Base-by-base conservation (phyloP, 2,329 filamentous ascomycete genomes). In the Colletotrichum lini region DNA sequence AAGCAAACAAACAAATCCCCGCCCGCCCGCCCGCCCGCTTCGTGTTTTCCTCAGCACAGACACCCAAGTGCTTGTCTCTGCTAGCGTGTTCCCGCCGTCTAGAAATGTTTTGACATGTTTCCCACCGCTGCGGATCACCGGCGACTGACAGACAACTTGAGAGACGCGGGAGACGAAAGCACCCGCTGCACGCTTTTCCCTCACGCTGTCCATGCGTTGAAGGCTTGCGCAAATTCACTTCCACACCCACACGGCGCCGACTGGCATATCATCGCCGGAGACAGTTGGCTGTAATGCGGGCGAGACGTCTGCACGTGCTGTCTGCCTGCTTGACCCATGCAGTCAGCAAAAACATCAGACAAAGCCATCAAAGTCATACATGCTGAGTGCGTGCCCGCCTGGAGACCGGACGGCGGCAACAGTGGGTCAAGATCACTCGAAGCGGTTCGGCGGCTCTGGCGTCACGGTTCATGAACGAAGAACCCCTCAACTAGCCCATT, bases 261-360 rank as follows among this genome's bases (percentile, higher is more conserved):
- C 30, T 21, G n/a, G 4, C 18, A n/a, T 10, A 40, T 38, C 8
- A 1, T 56, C 18, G 12, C 18, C 12, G 18, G 21, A 15, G 49
- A 23, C 21, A 16, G 58, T 65, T 59, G 21, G 45, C 53, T 30
- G 58, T 10, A 10, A 56, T 63, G 30, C 30, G 26, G 26, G 21
- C 40, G n/a, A 57, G 35, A 67, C 52, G 47, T n/a, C 47, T 53
- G 23, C 47, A 44, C 40, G 16, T 50, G 47, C 56, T 40, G 49
- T 18, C 54, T 44, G 21, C 6, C 44, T 45, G 12, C 60, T 16
- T 63, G 40, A 26, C 18, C 21, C 30, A 62, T 49, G 50, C 64
- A 18, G 64, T 21, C 45, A 53, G 21, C 42, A 44, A 26, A 16
- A 40, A 12, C 23, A 38, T n/a, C 45, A 13, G n/a, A 52, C 45